Base-by-base conservation (phyloP, 345 rosid genomes). In the Citrus trifoliata region DNA sequence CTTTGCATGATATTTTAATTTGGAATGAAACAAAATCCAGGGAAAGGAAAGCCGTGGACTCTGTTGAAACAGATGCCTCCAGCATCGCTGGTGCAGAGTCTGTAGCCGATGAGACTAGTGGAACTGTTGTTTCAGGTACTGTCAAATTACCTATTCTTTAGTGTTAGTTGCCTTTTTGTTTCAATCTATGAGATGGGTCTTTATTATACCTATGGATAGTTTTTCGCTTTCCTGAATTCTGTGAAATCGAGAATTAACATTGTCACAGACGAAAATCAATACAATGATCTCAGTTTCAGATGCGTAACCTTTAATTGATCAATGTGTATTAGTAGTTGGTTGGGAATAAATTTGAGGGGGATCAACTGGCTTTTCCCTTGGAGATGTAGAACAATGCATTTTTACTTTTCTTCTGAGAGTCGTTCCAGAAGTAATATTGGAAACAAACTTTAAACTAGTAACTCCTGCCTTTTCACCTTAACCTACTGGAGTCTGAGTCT, bases 41-140 rank as follows among this genome's bases (percentile, higher is more conserved):
- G 75, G 68, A 73, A 56, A 82, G 63, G 58, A 83, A 80, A 73
- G 48, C 25, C 12, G 71, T 24, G 24, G 78, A 81, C 56, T 55
- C 81, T 4, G 66, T 68, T 66, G 83, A 70, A 27, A 53, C 60
- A 38, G 88, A 81, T 82, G 61, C n/a, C 56, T 33, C 37, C 62
- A 14, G 24, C 70, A n/a, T 4, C 14, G 30, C 62, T 28, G 16
- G 30, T 48, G 42, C 71, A 0, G 85, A 83, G 74, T 24, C n/a
- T 76, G 42, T 72, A 4, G 67, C 83, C 33, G 80, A 80, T 77
- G 82, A 76, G 71, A 67, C 77, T 32, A 71, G 68, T 40, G 69
- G 77, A 70, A 58, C 79, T 77, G 78, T 77, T 56, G 68, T 77
- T 82, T 73, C 85, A 10, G 78, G 95, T 90, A 84, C 33, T 1